These are phyloP conservation scores for Elsinoe ampelina DNA, from an alignment of 2,329 filamentous ascomycete species.

Conservation along the genomic window DNA sequence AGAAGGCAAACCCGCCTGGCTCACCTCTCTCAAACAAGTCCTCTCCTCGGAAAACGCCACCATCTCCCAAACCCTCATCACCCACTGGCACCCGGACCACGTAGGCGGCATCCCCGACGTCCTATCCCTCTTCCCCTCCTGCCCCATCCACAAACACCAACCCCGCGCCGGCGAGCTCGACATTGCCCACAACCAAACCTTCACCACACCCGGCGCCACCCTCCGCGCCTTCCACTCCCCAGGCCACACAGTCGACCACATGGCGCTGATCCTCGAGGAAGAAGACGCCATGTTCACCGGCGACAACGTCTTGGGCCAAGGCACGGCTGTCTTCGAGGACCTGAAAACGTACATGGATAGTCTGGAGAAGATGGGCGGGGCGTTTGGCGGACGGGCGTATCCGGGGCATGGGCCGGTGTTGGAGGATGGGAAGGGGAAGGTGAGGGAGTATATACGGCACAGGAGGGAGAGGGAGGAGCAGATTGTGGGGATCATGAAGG, in stretches of 20 bases:
- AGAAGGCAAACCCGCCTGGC: slow-evolving; percentile 70
- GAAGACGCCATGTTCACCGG: slow-evolving; percentile 79
- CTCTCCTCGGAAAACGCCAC: slow-evolving; percentile 59
- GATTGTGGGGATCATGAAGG: slow-evolving; percentile 55
- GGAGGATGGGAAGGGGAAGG: slow-evolving; percentile 59
- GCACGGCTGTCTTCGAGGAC: slow-evolving; percentile 77
- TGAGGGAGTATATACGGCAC: slow-evolving; percentile 76
- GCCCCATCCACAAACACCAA: slow-evolving; percentile 57
- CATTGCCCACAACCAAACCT: slow-evolving; percentile 50
- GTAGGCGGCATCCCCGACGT: slow-evolving; percentile 66
- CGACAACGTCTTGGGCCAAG: slow-evolving; percentile 81
- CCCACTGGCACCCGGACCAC: slow-evolving; percentile 91
- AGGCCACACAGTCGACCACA: slow-evolving; percentile 76
- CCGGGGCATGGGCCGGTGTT: slow-evolving; percentile 81
- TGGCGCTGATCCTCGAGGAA: slow-evolving; percentile 66
- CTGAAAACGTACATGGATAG: slow-evolving; percentile 59
- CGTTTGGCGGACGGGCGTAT: slow-evolving; percentile 62
- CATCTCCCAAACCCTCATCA: slow-evolving; percentile 64
- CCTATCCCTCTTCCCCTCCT: slow-evolving; percentile 51
- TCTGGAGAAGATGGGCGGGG: slow-evolving; percentile 57
- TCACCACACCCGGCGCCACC: slow-evolving; percentile 52
- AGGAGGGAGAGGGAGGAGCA: slow-evolving; percentile 70
- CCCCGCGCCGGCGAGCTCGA: slow-evolving; percentile 43
- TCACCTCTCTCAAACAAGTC: slow-evolving; percentile 52
- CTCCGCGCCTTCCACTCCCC: slow-evolving; percentile 59